These are phyloP conservation scores for Rhodotorula glutinis DNA, from an alignment of 1,284 basidiomycete genomes.

Conservation along the genomic window DNA sequence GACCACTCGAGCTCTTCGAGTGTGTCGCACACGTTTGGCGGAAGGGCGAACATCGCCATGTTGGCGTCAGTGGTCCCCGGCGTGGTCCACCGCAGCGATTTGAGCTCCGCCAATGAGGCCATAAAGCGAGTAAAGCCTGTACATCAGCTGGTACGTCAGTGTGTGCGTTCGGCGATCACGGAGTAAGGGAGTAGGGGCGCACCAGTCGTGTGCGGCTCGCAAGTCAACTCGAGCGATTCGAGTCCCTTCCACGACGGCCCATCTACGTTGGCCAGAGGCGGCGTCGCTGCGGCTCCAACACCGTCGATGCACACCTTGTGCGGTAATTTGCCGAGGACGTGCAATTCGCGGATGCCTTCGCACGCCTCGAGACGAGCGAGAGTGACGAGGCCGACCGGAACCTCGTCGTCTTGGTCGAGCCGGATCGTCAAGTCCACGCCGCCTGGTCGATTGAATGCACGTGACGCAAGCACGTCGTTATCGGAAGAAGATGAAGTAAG, in stretches of 20 bases:
- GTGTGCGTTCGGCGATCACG: too few species aligned
- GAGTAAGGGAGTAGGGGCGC: too few species aligned
- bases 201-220: conserved; percentile 11
- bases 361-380: not conserved
- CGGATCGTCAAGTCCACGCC: not conserved
- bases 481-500: not conserved
- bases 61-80: not conserved
- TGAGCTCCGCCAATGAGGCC: not conserved
- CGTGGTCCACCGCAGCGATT: not conserved
- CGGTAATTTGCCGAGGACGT: conserved; percentile 1
- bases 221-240: not conserved
- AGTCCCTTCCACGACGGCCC: not conserved
- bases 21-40: not conserved
- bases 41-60: not conserved
- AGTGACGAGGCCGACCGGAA: not conserved
- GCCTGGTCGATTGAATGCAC: not conserved
- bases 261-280: not conserved
- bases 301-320: not conserved
- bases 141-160: too few species aligned
- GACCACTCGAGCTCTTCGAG: not conserved
- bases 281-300: not conserved
- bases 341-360: not conserved
- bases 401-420: not conserved
- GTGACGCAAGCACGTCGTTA: not conserved
- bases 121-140: conserved; percentile 5